These are phyloP conservation scores for Globisporangium camurandrum DNA, from an alignment of 352 stramenopile species.

Conservation along the genomic window DNA sequence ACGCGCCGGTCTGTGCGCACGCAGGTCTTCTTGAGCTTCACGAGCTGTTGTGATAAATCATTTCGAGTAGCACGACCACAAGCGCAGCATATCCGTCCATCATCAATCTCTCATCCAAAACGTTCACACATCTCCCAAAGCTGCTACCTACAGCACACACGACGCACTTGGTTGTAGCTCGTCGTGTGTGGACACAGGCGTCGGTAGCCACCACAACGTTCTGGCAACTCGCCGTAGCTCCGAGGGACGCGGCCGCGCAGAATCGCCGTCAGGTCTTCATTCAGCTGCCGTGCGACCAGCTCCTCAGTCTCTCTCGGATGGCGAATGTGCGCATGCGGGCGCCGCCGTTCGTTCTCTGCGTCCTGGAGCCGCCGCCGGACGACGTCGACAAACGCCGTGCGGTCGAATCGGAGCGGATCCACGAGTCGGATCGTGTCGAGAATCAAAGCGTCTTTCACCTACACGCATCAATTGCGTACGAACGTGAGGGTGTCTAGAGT, in stretches of 20 bases:
- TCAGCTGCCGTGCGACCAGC: conserved; percentile 34
- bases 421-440: conserved; percentile 84
- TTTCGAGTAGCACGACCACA: not conserved
- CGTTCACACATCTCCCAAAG: not conserved
- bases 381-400: conserved; percentile 54
- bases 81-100: not conserved
- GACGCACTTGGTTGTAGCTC: conserved; percentile 57
- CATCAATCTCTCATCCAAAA: not conserved
- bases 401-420: conserved; percentile 77
- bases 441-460: conserved; percentile 88
- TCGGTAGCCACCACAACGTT: conserved; percentile 50
- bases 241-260: conserved; percentile 41
- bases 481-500: not conserved
- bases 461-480: not conserved
- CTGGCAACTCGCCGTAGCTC: conserved; percentile 54
- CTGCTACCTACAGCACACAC: not conserved
- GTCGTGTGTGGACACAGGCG: conserved; percentile 51
- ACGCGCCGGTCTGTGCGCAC: conserved; percentile 20
- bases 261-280: conserved; percentile 69
- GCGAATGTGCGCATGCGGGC: conserved; percentile 42
- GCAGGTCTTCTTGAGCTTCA: conserved; percentile 60
- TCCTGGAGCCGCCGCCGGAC: conserved; percentile 55
- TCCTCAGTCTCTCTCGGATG: conserved; percentile 51
- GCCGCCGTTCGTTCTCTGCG: conserved; percentile 41
- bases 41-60: too few relatives aligned